Percentiles rank a stretch among this genome's conserved stretches.
These are phyloP conservation scores for Aspergillus diversus DNA, from an alignment of 495 filamentous ascomycete species.

Conservation along the genomic window DNA sequence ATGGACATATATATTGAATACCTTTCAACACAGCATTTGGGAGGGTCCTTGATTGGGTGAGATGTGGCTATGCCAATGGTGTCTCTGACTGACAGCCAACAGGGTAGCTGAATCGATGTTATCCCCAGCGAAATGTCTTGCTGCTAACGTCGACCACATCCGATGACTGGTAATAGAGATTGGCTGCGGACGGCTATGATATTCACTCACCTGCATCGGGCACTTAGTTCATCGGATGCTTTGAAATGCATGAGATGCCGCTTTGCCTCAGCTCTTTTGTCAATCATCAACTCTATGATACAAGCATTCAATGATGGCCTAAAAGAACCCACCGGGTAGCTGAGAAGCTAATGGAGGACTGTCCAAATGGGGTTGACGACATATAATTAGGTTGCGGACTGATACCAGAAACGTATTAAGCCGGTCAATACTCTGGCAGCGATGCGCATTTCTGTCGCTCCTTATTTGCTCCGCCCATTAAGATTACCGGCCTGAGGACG, in stretches of 20 bases:
- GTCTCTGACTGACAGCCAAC: conserved; percentile 21
- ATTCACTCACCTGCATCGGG: conserved; percentile 2
- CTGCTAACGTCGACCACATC: not conserved
- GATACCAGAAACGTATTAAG: conserved; percentile 1
- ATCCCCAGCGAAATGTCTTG: conserved; percentile 10
- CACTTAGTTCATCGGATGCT: not conserved
- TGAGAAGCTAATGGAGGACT: conserved; percentile 6
- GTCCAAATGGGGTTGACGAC: not conserved
- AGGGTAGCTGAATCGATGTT: conserved; percentile 20
- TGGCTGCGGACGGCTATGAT: not conserved
- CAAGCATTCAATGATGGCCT: not conserved
- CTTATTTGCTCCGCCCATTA: conserved; percentile 5
- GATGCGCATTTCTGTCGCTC: not conserved
- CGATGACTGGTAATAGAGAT: not conserved
- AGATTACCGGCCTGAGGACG: not conserved
- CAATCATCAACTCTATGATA: conserved; percentile 3
- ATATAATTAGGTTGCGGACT: not conserved
- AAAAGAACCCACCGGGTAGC: conserved; percentile 8
- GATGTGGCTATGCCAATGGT: conserved; percentile 32
- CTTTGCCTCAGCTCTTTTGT: not conserved
- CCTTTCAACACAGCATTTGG: not conserved
- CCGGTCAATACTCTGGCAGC: not conserved
- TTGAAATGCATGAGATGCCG: not conserved
- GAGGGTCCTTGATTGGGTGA: conserved; percentile 18
- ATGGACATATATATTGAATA: not conserved